These are phyloP conservation scores for Xylaria curta DNA, from an alignment of 495 filamentous ascomycete genomes.

Conservation along the genomic window DNA sequence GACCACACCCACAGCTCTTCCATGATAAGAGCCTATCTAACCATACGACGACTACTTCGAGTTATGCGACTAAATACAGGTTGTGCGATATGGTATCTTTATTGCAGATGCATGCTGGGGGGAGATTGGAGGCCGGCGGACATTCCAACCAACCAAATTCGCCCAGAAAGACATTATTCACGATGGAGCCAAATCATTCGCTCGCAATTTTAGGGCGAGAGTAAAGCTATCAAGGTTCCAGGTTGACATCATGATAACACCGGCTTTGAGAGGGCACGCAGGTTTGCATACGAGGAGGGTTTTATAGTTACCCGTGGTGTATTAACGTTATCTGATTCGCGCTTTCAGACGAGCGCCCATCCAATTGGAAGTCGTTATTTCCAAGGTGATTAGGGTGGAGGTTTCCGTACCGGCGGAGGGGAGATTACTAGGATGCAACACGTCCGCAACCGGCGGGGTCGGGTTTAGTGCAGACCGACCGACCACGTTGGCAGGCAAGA, in stretches of 20 bases:
- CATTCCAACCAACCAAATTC: conserved; percentile 18
- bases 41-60: background rate
- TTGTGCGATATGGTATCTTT: background rate
- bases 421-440: conserved; percentile 15
- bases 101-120: conserved; percentile 11
- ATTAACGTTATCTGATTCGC: conserved; percentile 51
- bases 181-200: conserved; percentile 12
- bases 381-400: background rate
- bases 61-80: background rate
- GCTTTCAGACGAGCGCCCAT: conserved; percentile 26
- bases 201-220: background rate
- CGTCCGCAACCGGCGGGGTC: conserved; percentile 25
- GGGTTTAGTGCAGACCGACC: background rate
- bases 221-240: background rate
- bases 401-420: background rate
- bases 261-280: background rate
- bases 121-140: conserved; percentile 7
- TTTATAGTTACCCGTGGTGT: conserved; percentile 46
- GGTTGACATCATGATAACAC: conserved; percentile 21
- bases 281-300: conserved; percentile 18
- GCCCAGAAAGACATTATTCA: conserved; percentile 4
- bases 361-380: conserved; percentile 9
- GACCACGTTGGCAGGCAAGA: conserved; percentile 4
- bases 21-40: background rate
- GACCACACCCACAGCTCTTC: background rate